A percentile compares a stretch with the other conserved stretches of the same genome.
Evolutionary conservation across 371 early-diverging fungal species (phyloP).

Genomic region (Mortierella sp.): DNA sequence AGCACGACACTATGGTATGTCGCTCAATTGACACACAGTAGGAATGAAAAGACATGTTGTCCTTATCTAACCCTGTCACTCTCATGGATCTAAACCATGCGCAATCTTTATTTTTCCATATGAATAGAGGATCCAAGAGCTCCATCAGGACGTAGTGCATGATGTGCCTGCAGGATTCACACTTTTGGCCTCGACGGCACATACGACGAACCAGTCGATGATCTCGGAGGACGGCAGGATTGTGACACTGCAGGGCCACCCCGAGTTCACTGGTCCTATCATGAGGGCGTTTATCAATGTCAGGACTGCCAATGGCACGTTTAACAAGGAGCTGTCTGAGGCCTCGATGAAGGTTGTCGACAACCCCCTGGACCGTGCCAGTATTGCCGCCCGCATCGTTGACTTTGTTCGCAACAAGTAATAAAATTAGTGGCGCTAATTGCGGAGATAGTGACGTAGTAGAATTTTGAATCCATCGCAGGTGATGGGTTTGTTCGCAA

Average conservation of each 20-base stretch:
- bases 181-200: conserved; percentile 28
- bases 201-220: conserved; percentile 60
- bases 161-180: conserved; percentile 35
- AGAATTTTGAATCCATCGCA: conserved; percentile 14
- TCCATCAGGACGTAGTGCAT: conserved; percentile 65
- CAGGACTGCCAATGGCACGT: conserved; percentile 59
- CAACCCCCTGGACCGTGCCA: conserved; percentile 46
- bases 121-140: conserved; percentile 67
- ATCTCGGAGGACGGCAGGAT: conserved; percentile 69
- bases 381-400: conserved; percentile 34
- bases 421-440: not conserved
- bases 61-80: not conserved
- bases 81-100: not conserved
- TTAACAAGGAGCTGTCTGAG: conserved; percentile 55
- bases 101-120: not conserved
- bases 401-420: conserved; percentile 9
- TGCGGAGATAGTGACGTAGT: conserved; percentile 1
- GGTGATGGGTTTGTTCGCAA: not conserved
- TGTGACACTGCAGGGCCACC: conserved; percentile 87
- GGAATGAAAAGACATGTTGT: conserved; percentile 32
- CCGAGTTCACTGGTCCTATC: conserved; percentile 73
- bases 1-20: conserved; percentile 39
- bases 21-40: conserved; percentile 19
- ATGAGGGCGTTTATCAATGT: conserved; percentile 62
- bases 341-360: conserved; percentile 37